These are phyloP conservation scores for Suaeda aralocaspica DNA, from an alignment of 148 eudicot species.

Conservation along the genomic window DNA sequence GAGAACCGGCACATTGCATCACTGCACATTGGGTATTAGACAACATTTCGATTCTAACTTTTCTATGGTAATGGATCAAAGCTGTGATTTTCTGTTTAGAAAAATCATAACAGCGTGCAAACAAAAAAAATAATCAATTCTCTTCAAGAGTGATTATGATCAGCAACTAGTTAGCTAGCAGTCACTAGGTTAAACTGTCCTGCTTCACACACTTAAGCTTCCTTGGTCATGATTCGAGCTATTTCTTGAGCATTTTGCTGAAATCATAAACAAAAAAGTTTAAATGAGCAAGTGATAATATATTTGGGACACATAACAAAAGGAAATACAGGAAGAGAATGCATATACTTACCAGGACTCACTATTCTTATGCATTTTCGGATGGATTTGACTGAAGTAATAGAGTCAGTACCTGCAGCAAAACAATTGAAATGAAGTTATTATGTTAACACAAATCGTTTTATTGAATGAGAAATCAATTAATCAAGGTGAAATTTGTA, in stretches of 20 bases:
- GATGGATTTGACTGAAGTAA: constrained; percentile 60
- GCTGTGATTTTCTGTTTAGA: not conserved
- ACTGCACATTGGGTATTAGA: not conserved
- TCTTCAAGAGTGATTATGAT: not conserved
- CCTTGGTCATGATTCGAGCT: constrained; percentile 25
- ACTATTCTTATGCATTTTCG: constrained; percentile 55
- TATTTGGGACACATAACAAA: not conserved
- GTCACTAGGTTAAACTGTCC: constrained; percentile 16
- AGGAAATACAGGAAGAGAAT: not conserved
- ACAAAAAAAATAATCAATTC: not conserved
- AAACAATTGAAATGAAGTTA: not conserved
- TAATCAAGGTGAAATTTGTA: not conserved
- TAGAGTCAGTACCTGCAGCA: constrained; percentile 50
- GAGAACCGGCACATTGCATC: not conserved
- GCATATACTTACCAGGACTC: constrained; percentile 62
- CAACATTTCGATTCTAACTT: not conserved
- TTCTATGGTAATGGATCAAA: not conserved
- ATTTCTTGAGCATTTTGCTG: constrained; percentile 45
- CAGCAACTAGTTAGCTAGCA: constrained; percentile 18
- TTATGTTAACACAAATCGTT: not conserved
- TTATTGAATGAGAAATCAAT: not conserved
- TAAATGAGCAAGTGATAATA: not conserved
- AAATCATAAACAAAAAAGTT: constrained; percentile 4
- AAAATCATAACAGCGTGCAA: not conserved
- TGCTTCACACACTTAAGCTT: constrained; percentile 22